phyloP scores from a whole-genome alignment of 257 asterid species.

The Euphrasia confusa region DNA sequence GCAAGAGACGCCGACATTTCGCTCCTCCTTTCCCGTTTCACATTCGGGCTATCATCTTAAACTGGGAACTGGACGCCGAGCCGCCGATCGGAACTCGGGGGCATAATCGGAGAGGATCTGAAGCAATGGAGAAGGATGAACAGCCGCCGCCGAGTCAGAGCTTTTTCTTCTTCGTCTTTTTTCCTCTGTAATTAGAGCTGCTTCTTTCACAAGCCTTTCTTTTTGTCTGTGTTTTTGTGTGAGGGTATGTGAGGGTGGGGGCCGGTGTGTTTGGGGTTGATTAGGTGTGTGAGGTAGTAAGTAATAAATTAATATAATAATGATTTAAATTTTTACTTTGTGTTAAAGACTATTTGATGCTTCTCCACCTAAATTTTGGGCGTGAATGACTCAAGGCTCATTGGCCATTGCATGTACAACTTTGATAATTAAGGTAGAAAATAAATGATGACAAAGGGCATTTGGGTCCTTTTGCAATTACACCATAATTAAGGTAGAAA shows the following conservation, averaged over 20 bases:
- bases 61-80: constrained; percentile 23
- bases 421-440: neutral
- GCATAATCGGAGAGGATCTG: constrained; percentile 26
- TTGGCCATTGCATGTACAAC: neutral
- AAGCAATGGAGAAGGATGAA: constrained; percentile 23
- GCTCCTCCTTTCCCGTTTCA: neutral
- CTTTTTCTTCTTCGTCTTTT: neutral
- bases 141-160: constrained; percentile 14
- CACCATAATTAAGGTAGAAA: too few species aligned
- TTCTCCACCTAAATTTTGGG: constrained; percentile 33
- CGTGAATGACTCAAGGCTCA: constrained; percentile 22
- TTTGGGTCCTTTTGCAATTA: neutral
- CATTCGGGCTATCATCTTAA: constrained; percentile 32
- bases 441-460: neutral
- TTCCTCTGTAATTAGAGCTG: constrained; percentile 18
- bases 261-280: constrained; percentile 1
- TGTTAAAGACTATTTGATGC: constrained; percentile 6
- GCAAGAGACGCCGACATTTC: constrained; percentile 77
- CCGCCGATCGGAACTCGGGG: constrained; percentile 34
- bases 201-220: constrained; percentile 22
- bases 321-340: neutral
- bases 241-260: constrained; percentile 3
- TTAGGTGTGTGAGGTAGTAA: constrained; percentile 14
- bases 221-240: neutral
- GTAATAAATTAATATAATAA: neutral